Conservation (phyloP, 805 yeast genomes). For the Teunomyces pallodes region DNA sequence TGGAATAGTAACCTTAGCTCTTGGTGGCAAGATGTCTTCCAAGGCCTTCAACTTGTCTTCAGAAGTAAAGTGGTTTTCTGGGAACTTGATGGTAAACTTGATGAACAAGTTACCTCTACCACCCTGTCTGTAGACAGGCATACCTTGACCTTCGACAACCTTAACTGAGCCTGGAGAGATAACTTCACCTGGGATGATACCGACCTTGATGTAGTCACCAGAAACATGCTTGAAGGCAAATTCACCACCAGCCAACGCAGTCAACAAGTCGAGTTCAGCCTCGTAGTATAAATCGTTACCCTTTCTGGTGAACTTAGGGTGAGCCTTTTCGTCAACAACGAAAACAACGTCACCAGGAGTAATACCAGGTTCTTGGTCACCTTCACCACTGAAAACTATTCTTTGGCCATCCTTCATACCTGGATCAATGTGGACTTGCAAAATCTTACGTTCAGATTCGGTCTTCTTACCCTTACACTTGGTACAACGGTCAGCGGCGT, state of each 20-base stretch:
- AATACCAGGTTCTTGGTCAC: constrained; percentile 93
- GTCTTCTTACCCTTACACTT: constrained; percentile 88
- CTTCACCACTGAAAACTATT: constrained; percentile 90
- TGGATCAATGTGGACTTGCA: constrained; percentile 92
- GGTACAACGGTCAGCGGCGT: constrained; percentile 85
- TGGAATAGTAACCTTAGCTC: constrained; percentile 63
- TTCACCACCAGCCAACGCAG: constrained; percentile 96
- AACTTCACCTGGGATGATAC: constrained; percentile 88
- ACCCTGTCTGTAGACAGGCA: constrained; percentile 91
- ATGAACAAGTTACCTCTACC: constrained; percentile 84
- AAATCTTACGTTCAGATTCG: constrained; percentile 80
- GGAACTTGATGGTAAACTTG: constrained; percentile 88
- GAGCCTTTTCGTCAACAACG: constrained; percentile 86
- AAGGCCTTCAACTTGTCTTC: constrained; percentile 74
- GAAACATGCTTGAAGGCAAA: constrained; percentile 84
- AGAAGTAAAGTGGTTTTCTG: constrained; percentile 64
- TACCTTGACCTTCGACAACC: constrained; percentile 90
- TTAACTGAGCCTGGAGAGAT: constrained; percentile 80
- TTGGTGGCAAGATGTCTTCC: constrained; percentile 76
- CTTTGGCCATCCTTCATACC: constrained; percentile 96
- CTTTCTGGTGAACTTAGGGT: constrained; percentile 77
- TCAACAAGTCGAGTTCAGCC: constrained; percentile 84
- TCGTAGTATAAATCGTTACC: constrained; percentile 84
- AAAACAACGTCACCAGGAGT: constrained; percentile 97
- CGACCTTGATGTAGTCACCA: constrained; percentile 85